These are phyloP conservation scores for Euphrasia confusa DNA, from an alignment of 257 asterid genomes.

Conservation along the genomic window DNA sequence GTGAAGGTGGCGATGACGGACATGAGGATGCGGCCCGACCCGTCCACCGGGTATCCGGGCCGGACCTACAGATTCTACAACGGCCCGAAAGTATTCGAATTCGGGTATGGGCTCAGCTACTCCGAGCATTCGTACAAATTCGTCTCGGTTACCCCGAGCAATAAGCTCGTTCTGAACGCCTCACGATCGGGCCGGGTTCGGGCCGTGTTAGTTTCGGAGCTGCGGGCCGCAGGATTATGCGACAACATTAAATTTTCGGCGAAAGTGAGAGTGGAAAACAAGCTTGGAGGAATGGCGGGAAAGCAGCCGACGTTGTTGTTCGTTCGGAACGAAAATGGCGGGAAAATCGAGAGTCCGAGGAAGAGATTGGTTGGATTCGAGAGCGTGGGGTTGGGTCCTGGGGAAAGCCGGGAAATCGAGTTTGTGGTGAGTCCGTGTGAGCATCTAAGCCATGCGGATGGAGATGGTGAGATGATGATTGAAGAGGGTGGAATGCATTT, in stretches of 20 bases:
- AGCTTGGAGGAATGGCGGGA: conserved; percentile 37
- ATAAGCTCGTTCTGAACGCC: conserved; percentile 26
- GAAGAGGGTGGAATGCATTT: conserved; percentile 40
- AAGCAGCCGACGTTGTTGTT: conserved; percentile 51
- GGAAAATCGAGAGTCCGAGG: conserved; percentile 26
- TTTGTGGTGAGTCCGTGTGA: conserved; percentile 46
- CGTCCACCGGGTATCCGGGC: conserved; percentile 59
- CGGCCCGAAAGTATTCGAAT: conserved; percentile 58
- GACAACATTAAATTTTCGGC: conserved; percentile 29
- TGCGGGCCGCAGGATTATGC: conserved; percentile 31
- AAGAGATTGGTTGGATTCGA: conserved; percentile 50
- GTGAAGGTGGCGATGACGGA: conserved; percentile 53
- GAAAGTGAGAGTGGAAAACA: conserved; percentile 36
- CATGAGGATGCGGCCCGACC: conserved; percentile 70
- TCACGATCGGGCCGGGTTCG: not conserved
- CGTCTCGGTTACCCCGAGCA: conserved; percentile 28
- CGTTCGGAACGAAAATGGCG: conserved; percentile 20
- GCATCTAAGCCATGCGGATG: conserved; percentile 42
- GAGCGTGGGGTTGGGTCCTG: conserved; percentile 37
- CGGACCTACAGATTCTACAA: conserved; percentile 67
- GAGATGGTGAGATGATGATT: conserved; percentile 41
- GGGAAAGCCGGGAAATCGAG: conserved; percentile 29
- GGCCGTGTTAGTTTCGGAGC: conserved; percentile 23
- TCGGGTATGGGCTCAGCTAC: conserved; percentile 73
- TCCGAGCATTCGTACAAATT: conserved; percentile 40